Conservation (phyloP, 2,329 filamentous ascomycete species). For the Chalaropsis ovoidea region DNA sequence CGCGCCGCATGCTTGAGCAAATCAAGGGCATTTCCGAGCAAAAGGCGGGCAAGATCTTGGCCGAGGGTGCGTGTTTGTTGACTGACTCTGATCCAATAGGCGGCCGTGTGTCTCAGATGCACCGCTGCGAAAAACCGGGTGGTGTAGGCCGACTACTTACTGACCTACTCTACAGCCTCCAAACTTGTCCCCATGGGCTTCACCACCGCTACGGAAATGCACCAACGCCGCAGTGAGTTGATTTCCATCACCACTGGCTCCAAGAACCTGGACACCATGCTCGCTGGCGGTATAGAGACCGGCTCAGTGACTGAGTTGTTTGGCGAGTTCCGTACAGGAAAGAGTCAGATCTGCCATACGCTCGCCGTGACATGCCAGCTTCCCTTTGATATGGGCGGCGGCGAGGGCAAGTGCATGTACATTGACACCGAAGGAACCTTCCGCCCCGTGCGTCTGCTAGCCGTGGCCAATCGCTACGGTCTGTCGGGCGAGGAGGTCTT, state of each 20-base stretch:
- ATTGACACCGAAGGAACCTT: constrained; percentile 99
- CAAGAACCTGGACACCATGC: constrained; percentile 88
- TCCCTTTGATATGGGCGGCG: constrained; percentile 97
- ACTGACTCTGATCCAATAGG: constrained; percentile 22
- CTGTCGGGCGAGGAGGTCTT: constrained; percentile 93
- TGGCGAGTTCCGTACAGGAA: constrained; percentile 94
- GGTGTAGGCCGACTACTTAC: neutral
- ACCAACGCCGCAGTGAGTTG: constrained; percentile 86
- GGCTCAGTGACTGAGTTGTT: constrained; percentile 98
- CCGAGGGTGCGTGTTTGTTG: constrained; percentile 55
- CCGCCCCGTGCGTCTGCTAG: constrained; percentile 76
- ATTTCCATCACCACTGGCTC: constrained; percentile 98
- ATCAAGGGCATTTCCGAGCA: constrained; percentile 98
- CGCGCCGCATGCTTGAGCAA: constrained; percentile 74
- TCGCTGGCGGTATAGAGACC: constrained; percentile 91
- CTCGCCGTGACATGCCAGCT: constrained; percentile 96
- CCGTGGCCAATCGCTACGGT: constrained; percentile 88
- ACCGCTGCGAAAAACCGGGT: neutral
- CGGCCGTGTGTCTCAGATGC: neutral
- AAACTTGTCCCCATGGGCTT: constrained; percentile 98
- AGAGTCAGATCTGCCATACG: constrained; percentile 97
- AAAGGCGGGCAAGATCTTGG: constrained; percentile 83
- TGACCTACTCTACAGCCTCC: constrained; percentile 49
- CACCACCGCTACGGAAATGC: constrained; percentile 98
- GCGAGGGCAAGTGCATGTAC: constrained; percentile 95